These are phyloP conservation scores for Cladophialophora immunda DNA, from an alignment of 2,329 filamentous ascomycete species.

Conservation along the genomic window DNA sequence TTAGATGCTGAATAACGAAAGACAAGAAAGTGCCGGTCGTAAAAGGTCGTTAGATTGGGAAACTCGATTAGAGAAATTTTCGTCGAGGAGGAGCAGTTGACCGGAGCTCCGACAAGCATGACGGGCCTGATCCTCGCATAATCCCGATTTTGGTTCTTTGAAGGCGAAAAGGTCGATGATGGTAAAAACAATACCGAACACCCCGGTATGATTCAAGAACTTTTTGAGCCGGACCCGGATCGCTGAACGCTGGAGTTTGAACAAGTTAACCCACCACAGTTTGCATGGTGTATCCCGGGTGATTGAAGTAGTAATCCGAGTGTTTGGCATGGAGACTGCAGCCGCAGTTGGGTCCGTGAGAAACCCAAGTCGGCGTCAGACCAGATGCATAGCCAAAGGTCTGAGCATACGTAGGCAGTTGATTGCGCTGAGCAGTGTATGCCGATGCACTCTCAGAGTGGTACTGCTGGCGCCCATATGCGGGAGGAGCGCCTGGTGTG, in stretches of 20 bases:
- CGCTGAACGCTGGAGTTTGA: conserved; percentile 35
- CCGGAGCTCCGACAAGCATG: neutral
- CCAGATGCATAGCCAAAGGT: conserved; percentile 26
- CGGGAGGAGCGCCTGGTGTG: conserved; percentile 38
- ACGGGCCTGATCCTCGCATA: neutral
- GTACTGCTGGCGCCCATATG: conserved; percentile 33
- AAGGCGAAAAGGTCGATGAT: conserved; percentile 11
- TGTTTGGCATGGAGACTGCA: conserved; percentile 59
- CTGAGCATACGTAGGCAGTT: conserved; percentile 33
- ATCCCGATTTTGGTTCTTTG: conserved; percentile 5
- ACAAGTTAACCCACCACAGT: conserved; percentile 39
- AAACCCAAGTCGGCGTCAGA: conserved; percentile 52
- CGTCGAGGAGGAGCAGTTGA: conserved; percentile 17
- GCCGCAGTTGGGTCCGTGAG: conserved; percentile 56
- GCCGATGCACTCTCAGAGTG: conserved; percentile 31
- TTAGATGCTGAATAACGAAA: conserved; percentile 38
- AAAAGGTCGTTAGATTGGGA: conserved; percentile 36
- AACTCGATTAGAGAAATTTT: conserved; percentile 35
- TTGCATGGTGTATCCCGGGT: conserved; percentile 39
- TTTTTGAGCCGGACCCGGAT: conserved; percentile 27
- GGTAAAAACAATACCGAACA: conserved; percentile 31
- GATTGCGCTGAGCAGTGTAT: conserved; percentile 35
- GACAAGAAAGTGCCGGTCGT: conserved; percentile 33
- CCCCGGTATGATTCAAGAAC: conserved; percentile 24
- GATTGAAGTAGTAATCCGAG: conserved; percentile 58